Evolutionary conservation across 2,329 filamentous ascomycete genomes (phyloP).

Genomic region (Ilyonectria robusta): DNA sequence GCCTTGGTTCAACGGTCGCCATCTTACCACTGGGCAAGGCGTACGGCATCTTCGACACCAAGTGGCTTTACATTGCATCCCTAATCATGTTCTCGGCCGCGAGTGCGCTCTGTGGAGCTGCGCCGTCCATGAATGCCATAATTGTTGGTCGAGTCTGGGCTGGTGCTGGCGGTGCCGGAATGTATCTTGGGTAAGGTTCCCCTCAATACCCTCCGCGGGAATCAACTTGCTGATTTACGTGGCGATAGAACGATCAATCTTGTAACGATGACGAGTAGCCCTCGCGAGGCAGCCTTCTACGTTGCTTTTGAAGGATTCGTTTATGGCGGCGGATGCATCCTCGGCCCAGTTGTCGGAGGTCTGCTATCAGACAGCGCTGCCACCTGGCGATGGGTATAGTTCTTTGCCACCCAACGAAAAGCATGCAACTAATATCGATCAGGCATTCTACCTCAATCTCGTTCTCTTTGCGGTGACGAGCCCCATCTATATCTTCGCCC

Average conservation of each 20-base stretch:
- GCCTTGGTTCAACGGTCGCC: conserved; percentile 34
- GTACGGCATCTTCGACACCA: conserved; percentile 57
- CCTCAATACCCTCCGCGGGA: neutral
- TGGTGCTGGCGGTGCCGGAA: conserved; percentile 56
- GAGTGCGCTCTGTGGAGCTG: conserved; percentile 58
- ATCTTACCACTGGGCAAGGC: conserved; percentile 40
- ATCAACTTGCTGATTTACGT: neutral
- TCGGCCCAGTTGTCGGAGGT: conserved; percentile 59
- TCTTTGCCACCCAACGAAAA: neutral
- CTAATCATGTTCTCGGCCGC: conserved; percentile 48
- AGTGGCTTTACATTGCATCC: conserved; percentile 54
- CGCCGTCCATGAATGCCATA: conserved; percentile 59
- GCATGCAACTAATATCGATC: conserved; percentile 50
- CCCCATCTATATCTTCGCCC: conserved; percentile 49
- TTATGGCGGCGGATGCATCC: conserved; percentile 59
- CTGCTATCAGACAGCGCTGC: conserved; percentile 56
- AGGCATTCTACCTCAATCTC: conserved; percentile 67
- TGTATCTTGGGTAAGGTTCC: conserved; percentile 38
- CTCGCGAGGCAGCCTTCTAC: conserved; percentile 47
- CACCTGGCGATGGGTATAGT: conserved; percentile 56
- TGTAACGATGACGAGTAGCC: conserved; percentile 26
- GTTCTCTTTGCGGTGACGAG: conserved; percentile 57
- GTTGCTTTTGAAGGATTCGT: conserved; percentile 44
- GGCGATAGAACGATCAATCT: conserved; percentile 31
- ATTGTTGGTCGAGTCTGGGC: conserved; percentile 62